Evolutionary conservation across 257 asterid genomes (phyloP), one percentile per base, ranked within the genome.

Genomic region (Solanum habrochaites): DNA sequence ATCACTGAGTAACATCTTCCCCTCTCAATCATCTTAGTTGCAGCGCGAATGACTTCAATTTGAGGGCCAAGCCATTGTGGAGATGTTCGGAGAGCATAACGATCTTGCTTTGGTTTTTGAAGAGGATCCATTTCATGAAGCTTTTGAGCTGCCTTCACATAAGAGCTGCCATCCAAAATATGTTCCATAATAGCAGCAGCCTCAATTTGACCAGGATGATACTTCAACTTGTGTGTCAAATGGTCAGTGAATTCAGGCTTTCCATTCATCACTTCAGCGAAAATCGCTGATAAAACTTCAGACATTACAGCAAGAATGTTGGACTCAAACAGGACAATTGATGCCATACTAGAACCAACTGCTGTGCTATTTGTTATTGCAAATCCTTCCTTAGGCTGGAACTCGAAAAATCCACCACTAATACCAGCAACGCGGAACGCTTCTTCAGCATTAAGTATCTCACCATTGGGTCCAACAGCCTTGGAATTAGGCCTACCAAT

Each of bases 131-230:
- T 82, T 62, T 92, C 93, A 27, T 92, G 94, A 5, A 92, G 37
- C 72, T 87, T 90, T 67, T 91, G 85, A 52, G 94, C 93, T 8
- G 87, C 90, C 87, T 89, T 90, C 2, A 92, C 90, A 72, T 47
- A 92, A 21, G 85, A 58, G 83, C 94, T 92, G 0, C 94, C 94
- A 58, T 89, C 92, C 64, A 92, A 75, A 70, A 92, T 88, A 47
- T 92, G 93, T 47, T 92, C 94, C 93, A 92, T 92, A 81, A 92
- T 91, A 6, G 94, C 93, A 11, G 94, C 94, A 11, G 94, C 94
- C 88, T 92, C 93, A 20, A 92, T 92, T 60, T 92, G 94, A 7
- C 93, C 94, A 6, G 94, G 94, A 11, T 91, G 94, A 69, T 92
- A 92, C 85, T 92, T 92, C 87, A 92, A 71, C 67, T 92, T 92